A percentile compares a stretch with the other conserved stretches of the same genome.
phyloP scores from a whole-genome alignment of 2,329 filamentous ascomycete genomes.

The Teratosphaeria gauchensis region DNA sequence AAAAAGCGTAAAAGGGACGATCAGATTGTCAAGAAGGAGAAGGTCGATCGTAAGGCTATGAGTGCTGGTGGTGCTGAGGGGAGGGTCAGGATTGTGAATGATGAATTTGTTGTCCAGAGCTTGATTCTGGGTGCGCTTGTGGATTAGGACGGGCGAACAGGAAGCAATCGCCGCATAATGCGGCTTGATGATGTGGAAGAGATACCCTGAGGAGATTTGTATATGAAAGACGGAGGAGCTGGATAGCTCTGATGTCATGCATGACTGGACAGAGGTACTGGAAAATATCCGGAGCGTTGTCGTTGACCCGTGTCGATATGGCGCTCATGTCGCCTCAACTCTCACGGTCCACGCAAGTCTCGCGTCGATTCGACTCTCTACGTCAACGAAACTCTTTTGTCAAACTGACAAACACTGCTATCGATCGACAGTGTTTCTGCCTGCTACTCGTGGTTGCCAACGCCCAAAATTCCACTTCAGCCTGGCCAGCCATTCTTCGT shows the following conservation, averaged over 20 bases:
- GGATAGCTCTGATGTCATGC: neutral
- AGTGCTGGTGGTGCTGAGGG: conserved; percentile 28
- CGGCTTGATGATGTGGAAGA: neutral
- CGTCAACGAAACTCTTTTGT: too few relatives aligned
- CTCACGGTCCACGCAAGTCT: too few relatives aligned
- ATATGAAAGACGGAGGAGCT: neutral
- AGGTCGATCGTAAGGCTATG: conserved; percentile 15
- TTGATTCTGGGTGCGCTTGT: conserved; percentile 75
- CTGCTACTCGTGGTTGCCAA: too few relatives aligned
- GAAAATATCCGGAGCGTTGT: too few relatives aligned
- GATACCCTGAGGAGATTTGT: neutral
- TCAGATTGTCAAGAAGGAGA: conserved; percentile 20
- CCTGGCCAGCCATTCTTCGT: too few relatives aligned
- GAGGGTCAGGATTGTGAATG: conserved; percentile 59
- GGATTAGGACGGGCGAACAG: conserved; percentile 32
- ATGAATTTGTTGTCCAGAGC: conserved; percentile 87
- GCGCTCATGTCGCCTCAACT: neutral
- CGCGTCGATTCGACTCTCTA: too few relatives aligned
- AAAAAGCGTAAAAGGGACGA: conserved; percentile 32
- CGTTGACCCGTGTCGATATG: too few relatives aligned
- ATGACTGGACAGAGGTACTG: neutral
- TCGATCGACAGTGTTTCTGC: too few relatives aligned
- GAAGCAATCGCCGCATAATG: neutral
- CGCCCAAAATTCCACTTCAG: too few relatives aligned
- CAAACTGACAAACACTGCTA: too few relatives aligned